phyloP scores from a whole-genome alignment of 2,329 filamentous ascomycete species.

The Coniochaeta ligniaria region DNA sequence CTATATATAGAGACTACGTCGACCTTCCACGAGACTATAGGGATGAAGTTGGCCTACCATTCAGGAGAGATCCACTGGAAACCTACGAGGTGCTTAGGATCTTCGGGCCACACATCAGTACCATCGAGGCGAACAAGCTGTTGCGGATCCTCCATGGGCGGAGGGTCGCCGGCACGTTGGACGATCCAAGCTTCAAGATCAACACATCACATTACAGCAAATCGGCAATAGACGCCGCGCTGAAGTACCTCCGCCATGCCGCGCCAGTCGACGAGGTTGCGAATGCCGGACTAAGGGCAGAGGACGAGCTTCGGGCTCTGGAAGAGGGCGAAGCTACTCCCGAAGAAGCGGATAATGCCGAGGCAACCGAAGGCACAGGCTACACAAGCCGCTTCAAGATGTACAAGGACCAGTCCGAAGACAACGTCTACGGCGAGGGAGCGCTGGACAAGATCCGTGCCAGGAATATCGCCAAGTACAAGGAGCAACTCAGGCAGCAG shows the following conservation, averaged over 20 bases:
- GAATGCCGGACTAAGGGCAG: conserved; percentile 54
- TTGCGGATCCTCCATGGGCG: conserved; percentile 55
- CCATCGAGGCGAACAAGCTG: conserved; percentile 41
- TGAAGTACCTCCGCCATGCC: conserved; percentile 47
- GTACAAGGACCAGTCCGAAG: conserved; percentile 17
- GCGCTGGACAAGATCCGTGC: conserved; percentile 50
- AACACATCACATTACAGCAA: conserved; percentile 38
- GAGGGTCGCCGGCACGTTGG: conserved; percentile 55
- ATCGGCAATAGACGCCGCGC: conserved; percentile 34
- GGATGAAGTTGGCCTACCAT: conserved; percentile 47
- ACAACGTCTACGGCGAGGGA: conserved; percentile 51
- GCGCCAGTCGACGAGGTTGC: conserved; percentile 52
- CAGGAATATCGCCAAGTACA: conserved; percentile 39
- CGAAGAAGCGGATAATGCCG: conserved; percentile 13
- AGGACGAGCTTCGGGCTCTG: conserved; percentile 52
- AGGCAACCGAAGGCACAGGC: conserved; percentile 7
- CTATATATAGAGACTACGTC: conserved; percentile 43
- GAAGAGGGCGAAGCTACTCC: conserved; percentile 23
- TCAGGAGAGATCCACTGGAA: conserved; percentile 41
- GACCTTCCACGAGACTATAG: conserved; percentile 50
- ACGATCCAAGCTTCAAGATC: conserved; percentile 44
- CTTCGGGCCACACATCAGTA: conserved; percentile 41
- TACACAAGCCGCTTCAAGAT: conserved; percentile 12
- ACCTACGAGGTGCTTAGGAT: conserved; percentile 36
- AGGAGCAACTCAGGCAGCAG: conserved; percentile 29